Percentiles rank a stretch among this genome's conserved stretches.
Evolutionary conservation across 192 early-diverging fungal species (phyloP).

Genomic region (Haplosporangium gracile): DNA sequence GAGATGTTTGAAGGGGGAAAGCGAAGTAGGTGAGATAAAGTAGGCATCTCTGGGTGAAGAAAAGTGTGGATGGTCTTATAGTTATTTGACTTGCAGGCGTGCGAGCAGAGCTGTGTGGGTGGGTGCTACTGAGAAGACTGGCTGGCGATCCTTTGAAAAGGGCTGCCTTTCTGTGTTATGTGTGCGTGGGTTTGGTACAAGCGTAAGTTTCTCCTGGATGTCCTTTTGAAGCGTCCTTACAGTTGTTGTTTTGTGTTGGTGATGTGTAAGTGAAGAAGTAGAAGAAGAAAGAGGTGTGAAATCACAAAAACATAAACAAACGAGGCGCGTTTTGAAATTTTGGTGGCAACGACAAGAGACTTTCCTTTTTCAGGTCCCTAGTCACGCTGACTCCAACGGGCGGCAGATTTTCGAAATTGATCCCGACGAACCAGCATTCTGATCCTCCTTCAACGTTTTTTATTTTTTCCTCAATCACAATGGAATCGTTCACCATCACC

Average conservation of each 20-base stretch:
- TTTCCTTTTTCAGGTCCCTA: not conserved
- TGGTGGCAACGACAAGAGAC: slow-evolving; percentile 2
- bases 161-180: not conserved
- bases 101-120: too few relatives aligned
- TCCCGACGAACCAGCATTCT: not conserved
- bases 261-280: not conserved
- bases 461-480: not conserved
- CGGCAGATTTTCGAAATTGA: too few relatives aligned
- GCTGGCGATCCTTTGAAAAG: too few relatives aligned
- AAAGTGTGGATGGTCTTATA: not conserved
- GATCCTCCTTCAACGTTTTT: not conserved
- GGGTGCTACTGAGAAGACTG: too few relatives aligned
- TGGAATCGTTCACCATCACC: slow-evolving; percentile 45
- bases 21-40: not conserved
- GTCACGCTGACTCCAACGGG: not conserved
- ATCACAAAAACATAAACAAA: not conserved
- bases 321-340: not conserved
- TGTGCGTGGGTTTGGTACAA: not conserved
- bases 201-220: not conserved
- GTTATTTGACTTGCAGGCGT: not conserved
- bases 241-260: not conserved
- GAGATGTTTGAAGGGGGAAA: not conserved
- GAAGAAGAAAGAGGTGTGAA: not conserved
- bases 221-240: not conserved
- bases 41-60: not conserved